phyloP scores from a whole-genome alignment of 306 rosid genomes.

The Begonia fuchsioides region DNA sequence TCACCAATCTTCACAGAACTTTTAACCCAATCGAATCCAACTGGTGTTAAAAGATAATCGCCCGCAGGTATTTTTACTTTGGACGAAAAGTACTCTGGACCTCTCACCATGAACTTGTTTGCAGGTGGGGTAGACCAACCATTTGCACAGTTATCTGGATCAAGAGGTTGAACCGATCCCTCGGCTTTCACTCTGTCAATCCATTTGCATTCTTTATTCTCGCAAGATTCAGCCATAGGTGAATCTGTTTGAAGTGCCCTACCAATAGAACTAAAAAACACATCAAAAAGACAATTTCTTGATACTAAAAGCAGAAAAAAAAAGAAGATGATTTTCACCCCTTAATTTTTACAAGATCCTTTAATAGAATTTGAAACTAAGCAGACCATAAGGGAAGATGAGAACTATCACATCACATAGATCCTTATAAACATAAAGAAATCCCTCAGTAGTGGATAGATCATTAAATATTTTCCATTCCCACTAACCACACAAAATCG shows the following conservation, averaged over 20 bases:
- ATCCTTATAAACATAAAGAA: too few species aligned
- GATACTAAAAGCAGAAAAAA: too few species aligned
- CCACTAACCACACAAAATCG: too few species aligned
- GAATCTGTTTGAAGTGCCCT: neutral
- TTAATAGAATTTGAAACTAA: too few species aligned
- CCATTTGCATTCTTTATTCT: constrained; percentile 36
- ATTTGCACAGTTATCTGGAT: constrained; percentile 35
- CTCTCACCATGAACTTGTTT: constrained; percentile 64
- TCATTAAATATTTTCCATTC: too few species aligned
- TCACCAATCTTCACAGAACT: constrained; percentile 53
- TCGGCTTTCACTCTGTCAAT: constrained; percentile 48
- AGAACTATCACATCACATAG: too few species aligned
- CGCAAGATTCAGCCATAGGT: constrained; percentile 36
- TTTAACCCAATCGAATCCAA: constrained; percentile 88
- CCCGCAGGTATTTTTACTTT: constrained; percentile 62
- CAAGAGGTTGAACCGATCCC: constrained; percentile 51
- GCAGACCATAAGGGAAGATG: too few species aligned
- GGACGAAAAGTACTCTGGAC: constrained; percentile 67
- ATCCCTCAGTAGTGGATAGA: too few species aligned
- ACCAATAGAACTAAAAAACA: neutral
- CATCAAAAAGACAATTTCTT: too few species aligned
- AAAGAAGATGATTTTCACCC: too few species aligned
- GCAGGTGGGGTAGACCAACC: constrained; percentile 86
- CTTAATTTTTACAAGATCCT: too few species aligned
- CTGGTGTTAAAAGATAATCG: constrained; percentile 59